These are phyloP conservation scores for Exutisphaerella laricina DNA, from an alignment of 2,329 filamentous ascomycete genomes.

Conservation along the genomic window DNA sequence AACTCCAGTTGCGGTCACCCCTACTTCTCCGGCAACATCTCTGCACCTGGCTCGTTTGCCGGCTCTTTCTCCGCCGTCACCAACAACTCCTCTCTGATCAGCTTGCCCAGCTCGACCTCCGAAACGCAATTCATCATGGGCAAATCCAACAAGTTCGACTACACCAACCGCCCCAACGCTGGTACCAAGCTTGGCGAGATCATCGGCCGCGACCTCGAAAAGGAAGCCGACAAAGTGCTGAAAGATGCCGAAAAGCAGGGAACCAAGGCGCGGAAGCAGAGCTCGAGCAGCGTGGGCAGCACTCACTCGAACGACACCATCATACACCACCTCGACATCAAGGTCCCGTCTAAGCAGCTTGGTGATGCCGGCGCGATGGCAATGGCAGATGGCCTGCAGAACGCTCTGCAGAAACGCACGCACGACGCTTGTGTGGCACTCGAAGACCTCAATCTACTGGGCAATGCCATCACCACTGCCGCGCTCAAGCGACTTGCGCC, in stretches of 20 bases:
- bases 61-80: background rate
- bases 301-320: conserved; percentile 12
- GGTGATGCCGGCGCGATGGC: conserved; percentile 42
- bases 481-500: conserved; percentile 39
- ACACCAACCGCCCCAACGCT: conserved; percentile 41
- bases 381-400: conserved; percentile 40
- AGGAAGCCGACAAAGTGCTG: conserved; percentile 31
- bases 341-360: conserved; percentile 42
- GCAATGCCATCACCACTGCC: conserved; percentile 40
- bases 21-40: conserved; percentile 4
- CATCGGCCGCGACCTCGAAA: conserved; percentile 42
- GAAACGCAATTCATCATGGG: conserved; percentile 18
- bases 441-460: conserved; percentile 43
- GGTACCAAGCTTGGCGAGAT: conserved; percentile 43
- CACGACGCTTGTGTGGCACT: conserved; percentile 32
- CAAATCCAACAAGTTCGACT: conserved; percentile 36
- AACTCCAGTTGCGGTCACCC: background rate
- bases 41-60: conserved; percentile 4
- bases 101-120: too few species aligned
- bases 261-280: conserved; percentile 27
- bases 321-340: conserved; percentile 39
- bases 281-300: conserved; percentile 19
- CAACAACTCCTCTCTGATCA: background rate
- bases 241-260: conserved; percentile 25
- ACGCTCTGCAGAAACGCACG: conserved; percentile 35